phyloP scores from a whole-genome alignment of 1,139 yeast genomes.

The Yamadazyma blattariae region DNA sequence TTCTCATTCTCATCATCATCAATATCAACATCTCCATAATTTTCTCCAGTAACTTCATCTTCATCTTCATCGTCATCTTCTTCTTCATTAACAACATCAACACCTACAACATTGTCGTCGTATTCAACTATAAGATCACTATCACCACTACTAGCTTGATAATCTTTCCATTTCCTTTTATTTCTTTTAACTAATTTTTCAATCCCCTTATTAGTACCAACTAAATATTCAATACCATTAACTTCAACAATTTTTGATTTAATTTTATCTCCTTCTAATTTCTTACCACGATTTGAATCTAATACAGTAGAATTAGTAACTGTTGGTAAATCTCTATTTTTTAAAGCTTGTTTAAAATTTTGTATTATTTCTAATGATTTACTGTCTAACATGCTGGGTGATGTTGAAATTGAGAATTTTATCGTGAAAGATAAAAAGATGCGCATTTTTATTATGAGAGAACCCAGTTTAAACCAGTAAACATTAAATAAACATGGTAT shows the following conservation, averaged over 20 bases:
- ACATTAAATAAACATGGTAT: too few relatives aligned
- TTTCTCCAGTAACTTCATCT: constrained; percentile 17
- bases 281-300: constrained; percentile 35
- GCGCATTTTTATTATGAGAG: too few relatives aligned
- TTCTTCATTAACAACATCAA: constrained; percentile 20
- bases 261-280: constrained; percentile 25
- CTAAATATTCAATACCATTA: constrained; percentile 39
- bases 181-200: constrained; percentile 25
- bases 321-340: constrained; percentile 13
- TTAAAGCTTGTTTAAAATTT: constrained; percentile 38
- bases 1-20: constrained; percentile 26
- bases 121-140: constrained; percentile 11
- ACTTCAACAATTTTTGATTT: constrained; percentile 39
- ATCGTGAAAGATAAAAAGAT: too few relatives aligned
- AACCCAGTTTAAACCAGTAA: too few relatives aligned
- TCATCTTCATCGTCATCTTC: constrained; percentile 22
- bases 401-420: constrained; percentile 1
- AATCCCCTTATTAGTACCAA: constrained; percentile 35
- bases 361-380: constrained; percentile 39
- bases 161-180: constrained; percentile 39
- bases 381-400: constrained; percentile 22
- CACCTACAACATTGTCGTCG: constrained; percentile 18
- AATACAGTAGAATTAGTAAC: constrained; percentile 14
- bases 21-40: constrained; percentile 23
- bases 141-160: constrained; percentile 15